These are phyloP conservation scores for Ceratocystis smalleyi DNA, from an alignment of 2,329 filamentous ascomycete genomes.

Conservation along the genomic window DNA sequence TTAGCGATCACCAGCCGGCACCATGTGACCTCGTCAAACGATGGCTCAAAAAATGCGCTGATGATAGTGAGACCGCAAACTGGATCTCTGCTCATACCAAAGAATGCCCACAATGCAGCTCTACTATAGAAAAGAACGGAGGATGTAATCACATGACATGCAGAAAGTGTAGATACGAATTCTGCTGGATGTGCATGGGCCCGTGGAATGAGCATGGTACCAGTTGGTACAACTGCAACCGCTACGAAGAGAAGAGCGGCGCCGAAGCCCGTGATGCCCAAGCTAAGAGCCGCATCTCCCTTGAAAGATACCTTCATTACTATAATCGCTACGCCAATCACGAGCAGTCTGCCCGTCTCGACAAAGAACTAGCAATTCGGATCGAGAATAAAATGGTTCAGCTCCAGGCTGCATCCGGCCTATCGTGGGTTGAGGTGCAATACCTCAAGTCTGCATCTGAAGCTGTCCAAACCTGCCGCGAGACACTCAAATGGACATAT, in stretches of 20 bases:
- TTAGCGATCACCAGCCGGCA: conserved; percentile 81
- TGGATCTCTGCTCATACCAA: conserved; percentile 99
- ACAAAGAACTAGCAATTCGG: conserved; percentile 90
- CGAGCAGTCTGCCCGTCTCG: conserved; percentile 89
- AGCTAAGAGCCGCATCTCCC: conserved; percentile 71
- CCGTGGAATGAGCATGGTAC: conserved; percentile 97
- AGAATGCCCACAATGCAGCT: conserved; percentile 89
- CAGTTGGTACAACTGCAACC: conserved; percentile 98
- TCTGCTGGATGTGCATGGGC: conserved; percentile 99
- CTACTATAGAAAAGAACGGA: conserved; percentile 97
- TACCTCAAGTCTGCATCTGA: conserved; percentile 89
- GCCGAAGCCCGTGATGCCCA: conserved; percentile 81
- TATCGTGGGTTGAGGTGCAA: conserved; percentile 99
- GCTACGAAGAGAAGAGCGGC: conserved; percentile 92
- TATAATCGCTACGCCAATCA: conserved; percentile 99
- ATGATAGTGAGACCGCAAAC: conserved; percentile 95
- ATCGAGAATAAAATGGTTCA: conserved; percentile 99
- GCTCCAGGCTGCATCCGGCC: conserved; percentile 78
- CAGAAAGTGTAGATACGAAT: conserved; percentile 86
- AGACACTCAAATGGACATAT: conserved; percentile 98
- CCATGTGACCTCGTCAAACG: conserved; percentile 82
- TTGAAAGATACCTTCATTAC: conserved; percentile 96
- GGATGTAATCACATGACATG: conserved; percentile 98
- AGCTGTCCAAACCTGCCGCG: conserved; percentile 87
- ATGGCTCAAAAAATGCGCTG: conserved; percentile 96